Base-by-base conservation (phyloP, 179 eudicot species). In the Kewa caespitosa region DNA sequence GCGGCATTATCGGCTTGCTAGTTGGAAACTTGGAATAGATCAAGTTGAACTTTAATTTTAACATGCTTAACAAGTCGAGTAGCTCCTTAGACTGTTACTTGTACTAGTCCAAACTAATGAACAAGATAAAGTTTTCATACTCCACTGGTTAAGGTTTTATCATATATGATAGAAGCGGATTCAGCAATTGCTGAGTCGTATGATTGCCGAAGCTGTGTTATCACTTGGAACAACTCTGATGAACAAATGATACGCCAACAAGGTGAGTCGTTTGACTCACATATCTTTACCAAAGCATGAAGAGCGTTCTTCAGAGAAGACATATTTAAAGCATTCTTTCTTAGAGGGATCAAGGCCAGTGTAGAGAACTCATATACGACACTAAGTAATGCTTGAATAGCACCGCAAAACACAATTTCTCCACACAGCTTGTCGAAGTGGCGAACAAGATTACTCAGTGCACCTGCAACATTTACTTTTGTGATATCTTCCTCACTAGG, bases 381-480 rank as follows among this genome's bases (percentile, higher is more conserved):
- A 81, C 86, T 85, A 17, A 96, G 89, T 70, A 96, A 74, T 57
- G 99, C 99, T 98, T 93, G 92, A 82, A 96, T 84, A 76, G 98
- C 97, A 67, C 99, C 99, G 78, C 86, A 83, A 59, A 94, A 86
- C 37, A 93, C 92, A 43, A 96, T 90, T 76, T 96, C 99, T 70
- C 86, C 94, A 74, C 98, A 96, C 67, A 96, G 98, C 84, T 79
- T 86, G 80, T 77, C 83, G 57, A 98, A 96, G 77, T 96, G 90
- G 77, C 99, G 98, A 67, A 96, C 97, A 52, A 96, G 95, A 85
- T 96, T 96, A 65, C 99, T 96, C 69, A 96, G 83, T 72, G 99
- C 99, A 66, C 99, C 99, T 18, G 98, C 98, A 82, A 97, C 99
- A 84, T 96, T 96, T 41, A 98, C 88, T 84, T 93, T 96, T 31